These are phyloP conservation scores for Hordeum marinum DNA, from an alignment of 176 grass and related monocot species.

Conservation along the genomic window DNA sequence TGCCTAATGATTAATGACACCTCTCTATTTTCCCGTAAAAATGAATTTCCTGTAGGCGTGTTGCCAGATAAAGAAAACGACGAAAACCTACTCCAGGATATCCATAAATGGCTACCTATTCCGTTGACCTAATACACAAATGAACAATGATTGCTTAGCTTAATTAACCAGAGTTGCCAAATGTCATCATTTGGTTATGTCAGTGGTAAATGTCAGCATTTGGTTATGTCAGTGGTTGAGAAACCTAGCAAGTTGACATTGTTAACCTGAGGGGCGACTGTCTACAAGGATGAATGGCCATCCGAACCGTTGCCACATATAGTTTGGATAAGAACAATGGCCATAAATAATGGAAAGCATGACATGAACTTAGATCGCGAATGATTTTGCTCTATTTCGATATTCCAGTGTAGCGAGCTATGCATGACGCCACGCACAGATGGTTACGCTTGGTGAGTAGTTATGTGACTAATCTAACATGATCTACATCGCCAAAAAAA, in stretches of 20 bases:
- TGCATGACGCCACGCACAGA: constrained; percentile 15
- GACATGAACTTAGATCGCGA: constrained; percentile 21
- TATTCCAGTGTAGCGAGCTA: not conserved
- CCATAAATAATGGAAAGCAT: constrained; percentile 18
- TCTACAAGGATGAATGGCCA: not conserved
- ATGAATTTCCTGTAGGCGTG: no score
- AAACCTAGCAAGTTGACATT: not conserved
- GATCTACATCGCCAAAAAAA: not conserved
- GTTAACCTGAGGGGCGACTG: not conserved
- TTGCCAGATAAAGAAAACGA: no score
- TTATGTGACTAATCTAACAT: not conserved
- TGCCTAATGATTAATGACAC: no score
- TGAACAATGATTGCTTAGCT: not conserved
- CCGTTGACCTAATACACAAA: not conserved
- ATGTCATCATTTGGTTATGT: not conserved
- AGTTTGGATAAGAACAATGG: not conserved
- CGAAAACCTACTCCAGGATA: no score
- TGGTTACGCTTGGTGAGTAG: not conserved
- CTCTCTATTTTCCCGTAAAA: no score
- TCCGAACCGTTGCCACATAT: not conserved
- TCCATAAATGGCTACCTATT: not conserved
- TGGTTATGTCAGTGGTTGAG: not conserved
- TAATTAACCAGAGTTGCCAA: not conserved
- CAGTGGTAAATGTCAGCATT: not conserved
- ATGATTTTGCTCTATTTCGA: constrained; percentile 2